Evolutionary conservation across 2,329 filamentous ascomycete species (phyloP), one percentile per base, ranked within the genome.

Genomic region (Fusarium sp.): DNA sequence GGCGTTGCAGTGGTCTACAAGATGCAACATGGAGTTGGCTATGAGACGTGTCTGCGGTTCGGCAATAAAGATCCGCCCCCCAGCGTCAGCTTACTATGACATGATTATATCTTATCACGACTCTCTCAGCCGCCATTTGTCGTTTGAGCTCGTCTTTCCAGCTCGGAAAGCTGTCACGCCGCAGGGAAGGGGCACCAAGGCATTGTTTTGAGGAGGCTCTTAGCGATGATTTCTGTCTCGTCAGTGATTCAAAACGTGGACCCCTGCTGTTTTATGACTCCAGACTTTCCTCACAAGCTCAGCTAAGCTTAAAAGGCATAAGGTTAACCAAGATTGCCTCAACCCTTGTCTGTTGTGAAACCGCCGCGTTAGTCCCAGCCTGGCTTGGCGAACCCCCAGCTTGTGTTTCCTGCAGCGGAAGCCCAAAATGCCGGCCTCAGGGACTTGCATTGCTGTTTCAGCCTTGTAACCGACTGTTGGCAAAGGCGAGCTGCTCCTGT

Each of bases 301-400:
- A 60, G 55, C 46, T 60, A 60, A 60, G 55, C 55, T 60, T 60
- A 60, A 49, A 37, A 38, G 21, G 8, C 23, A 43, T 60, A 60
- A 60, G 36, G 39, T 44, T 54, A 55, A 59, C 19, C 19, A 31
- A 41, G 49, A 41, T 59, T 53, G 53, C 48, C 37, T 35, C 21
- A n/a, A n/a, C 31, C 13, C 21, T 23, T 23, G 31, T 10, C 11
- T 23, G 13, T n/a, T 14, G n/a, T 32, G 19, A n/a, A 9, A 32
- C 37, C 56, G 36, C 23, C 43, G 19, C 36, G 59, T 38, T 9
- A 29, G 37, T 36, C 13, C 13, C 42, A 33, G 19, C 15, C 49
- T 27, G 41, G 42, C 55, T 58, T 58, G 55, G 55, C 53, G 39
- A 46, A 23, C 37, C 54, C 55, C 56, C 48, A 38, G 41, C 14